Base-by-base conservation (phyloP, 768 basidiomycete species). In the Megacollybia marginata region DNA sequence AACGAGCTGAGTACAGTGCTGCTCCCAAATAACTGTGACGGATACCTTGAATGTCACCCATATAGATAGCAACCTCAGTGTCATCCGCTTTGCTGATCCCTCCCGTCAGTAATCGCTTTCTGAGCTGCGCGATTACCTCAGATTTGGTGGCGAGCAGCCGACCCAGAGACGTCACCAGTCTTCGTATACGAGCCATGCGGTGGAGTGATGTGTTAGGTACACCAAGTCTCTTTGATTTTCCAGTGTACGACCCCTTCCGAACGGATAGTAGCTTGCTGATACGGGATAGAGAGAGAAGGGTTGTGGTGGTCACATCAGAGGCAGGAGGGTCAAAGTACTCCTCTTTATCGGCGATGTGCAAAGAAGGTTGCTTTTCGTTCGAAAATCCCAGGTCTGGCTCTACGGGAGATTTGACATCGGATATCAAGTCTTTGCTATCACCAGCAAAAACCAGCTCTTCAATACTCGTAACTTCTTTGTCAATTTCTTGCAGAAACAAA, bases 21-120 rank as follows among this genome's bases (percentile, higher is more conserved):
- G 15, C 19, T n/a, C n/a, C 4, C 23, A n/a, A 33, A 12, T 16
- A 48, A 10, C 11, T 42, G 47, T 9, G 33, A 28, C 0, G 51
- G 40, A 19, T 55, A 92, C 93, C 93, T 71, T 93, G 89, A 2
- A 97, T 78, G 63, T 97, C 93, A 19, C 89, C 90, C 69, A 94
- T 79, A 61, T 95, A 92, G 2, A 92, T 87, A 10, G 80, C 83
- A 19, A 95, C 79, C 54, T 91, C 89, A 18, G 74, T 64, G 47
- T 81, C 78, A 13, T 82, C 77, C 4, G 72, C 72, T 46, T 71
- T 69, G 12, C 65, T 69, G 4, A 60, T 65, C 13, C 68, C 65
- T 66, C 68, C 50, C 68, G 53, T 19, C 62, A 77, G 63, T 1
- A 91, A 71, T 15, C 93, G 72, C 63, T 95, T 94, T 56, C 81